Conservation (phyloP, 1,284 basidiomycete genomes). For the Phellinidium pouzarii region DNA sequence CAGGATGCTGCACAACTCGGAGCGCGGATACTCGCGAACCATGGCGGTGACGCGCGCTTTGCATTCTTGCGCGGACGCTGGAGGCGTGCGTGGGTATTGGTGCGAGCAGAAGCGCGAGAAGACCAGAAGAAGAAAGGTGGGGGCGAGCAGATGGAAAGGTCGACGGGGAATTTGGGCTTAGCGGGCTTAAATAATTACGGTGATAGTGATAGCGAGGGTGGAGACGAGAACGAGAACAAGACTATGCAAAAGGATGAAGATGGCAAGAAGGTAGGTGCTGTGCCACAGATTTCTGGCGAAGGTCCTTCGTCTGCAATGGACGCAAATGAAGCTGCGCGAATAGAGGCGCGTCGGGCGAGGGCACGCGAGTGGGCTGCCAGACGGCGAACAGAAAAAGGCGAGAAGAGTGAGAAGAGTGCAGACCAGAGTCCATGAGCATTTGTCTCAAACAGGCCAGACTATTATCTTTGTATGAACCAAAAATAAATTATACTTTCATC, state of each 20-base stretch:
- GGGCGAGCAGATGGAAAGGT: constrained; percentile 27
- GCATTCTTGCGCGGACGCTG: constrained; percentile 75
- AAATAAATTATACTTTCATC: not conserved
- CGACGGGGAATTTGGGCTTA: constrained; percentile 28
- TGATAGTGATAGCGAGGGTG: constrained; percentile 37
- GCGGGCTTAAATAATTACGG: constrained; percentile 54
- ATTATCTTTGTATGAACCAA: not conserved
- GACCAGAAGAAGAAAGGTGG: constrained; percentile 23
- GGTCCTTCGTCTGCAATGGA: not conserved
- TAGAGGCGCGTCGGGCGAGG: constrained; percentile 43
- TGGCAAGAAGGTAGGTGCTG: not conserved
- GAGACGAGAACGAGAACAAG: constrained; percentile 21
- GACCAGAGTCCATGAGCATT: not conserved
- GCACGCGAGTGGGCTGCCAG: constrained; percentile 52
- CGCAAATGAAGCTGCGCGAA: constrained; percentile 30
- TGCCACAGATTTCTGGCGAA: not conserved
- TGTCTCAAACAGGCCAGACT: not conserved
- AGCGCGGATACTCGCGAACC: constrained; percentile 82
- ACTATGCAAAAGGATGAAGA: too few species aligned
- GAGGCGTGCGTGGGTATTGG: constrained; percentile 50
- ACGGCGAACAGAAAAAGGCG: constrained; percentile 26
- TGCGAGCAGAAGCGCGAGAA: constrained; percentile 38
- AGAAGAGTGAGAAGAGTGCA: not conserved
- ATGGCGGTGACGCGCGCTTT: constrained; percentile 65
- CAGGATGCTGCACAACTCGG: constrained; percentile 74